Conservation (phyloP, 2,329 filamentous ascomycete genomes). For the Aphanoascus verrucosus region DNA sequence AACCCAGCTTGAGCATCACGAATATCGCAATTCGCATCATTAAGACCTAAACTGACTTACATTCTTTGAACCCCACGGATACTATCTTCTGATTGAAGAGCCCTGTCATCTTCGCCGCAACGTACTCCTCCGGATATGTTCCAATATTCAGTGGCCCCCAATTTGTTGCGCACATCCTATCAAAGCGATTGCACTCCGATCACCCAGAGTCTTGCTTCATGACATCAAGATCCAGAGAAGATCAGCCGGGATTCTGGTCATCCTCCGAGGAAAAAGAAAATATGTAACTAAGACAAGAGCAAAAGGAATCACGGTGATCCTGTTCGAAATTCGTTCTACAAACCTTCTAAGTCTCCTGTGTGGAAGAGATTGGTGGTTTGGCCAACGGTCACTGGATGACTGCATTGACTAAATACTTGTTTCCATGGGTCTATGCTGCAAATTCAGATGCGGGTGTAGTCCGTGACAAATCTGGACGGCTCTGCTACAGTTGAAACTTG, state of each 20-base stretch:
- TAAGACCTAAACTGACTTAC: too few species aligned
- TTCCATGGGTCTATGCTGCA: background rate
- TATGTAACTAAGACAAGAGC: background rate
- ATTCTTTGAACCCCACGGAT: too few species aligned
- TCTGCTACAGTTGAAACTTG: too few species aligned
- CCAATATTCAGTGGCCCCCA: background rate
- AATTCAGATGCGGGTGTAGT: background rate
- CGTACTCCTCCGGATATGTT: background rate
- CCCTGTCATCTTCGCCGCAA: too few species aligned
- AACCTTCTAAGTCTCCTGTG: background rate
- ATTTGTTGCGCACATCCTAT: background rate
- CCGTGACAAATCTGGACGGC: background rate
- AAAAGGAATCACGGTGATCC: background rate
- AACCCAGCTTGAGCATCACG: too few species aligned
- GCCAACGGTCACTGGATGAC: background rate
- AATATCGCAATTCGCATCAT: too few species aligned
- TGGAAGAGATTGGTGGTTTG: background rate
- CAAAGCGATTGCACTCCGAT: background rate
- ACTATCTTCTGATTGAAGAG: too few species aligned
- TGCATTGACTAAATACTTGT: background rate
- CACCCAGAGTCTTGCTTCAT: background rate
- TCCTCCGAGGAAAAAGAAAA: background rate
- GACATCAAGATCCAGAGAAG: constrained; percentile 1
- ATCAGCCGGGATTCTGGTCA: background rate
- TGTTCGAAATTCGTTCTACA: constrained; percentile 5